phyloP scores from a whole-genome alignment of 2,329 filamentous ascomycete species.

The Neopestalotiopsis sp. region DNA sequence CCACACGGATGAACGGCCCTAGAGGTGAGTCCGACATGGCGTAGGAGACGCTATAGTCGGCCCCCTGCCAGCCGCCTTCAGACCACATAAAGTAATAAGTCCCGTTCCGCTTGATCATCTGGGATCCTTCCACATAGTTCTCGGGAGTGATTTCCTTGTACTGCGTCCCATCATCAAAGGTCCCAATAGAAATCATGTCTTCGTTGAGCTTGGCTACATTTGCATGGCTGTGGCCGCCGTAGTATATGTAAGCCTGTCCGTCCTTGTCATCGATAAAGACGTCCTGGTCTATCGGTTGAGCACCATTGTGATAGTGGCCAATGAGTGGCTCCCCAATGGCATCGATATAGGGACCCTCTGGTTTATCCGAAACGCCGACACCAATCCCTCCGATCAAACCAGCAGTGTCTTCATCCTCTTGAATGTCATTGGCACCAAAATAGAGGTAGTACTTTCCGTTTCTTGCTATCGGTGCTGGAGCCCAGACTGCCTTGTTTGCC shows the following conservation, averaged over 20 bases:
- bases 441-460: conserved; percentile 55
- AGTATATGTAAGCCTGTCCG: conserved; percentile 47
- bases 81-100: conserved; percentile 51
- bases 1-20: conserved; percentile 45
- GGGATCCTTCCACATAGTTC: conserved; percentile 49
- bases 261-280: conserved; percentile 46
- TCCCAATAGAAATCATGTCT: conserved; percentile 48
- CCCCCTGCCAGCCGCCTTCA: conserved; percentile 50
- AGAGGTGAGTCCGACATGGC: conserved; percentile 44
- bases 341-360: conserved; percentile 46
- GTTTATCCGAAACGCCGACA: conserved; percentile 41
- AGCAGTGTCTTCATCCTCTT: conserved; percentile 32
- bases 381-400: conserved; percentile 45
- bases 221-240: conserved; percentile 47
- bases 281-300: conserved; percentile 53
- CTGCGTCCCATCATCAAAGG: conserved; percentile 43
- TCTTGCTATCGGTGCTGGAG: conserved; percentile 48
- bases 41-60: conserved; percentile 50
- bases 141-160: conserved; percentile 52
- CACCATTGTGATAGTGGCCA: conserved; percentile 48
- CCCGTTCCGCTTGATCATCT: conserved; percentile 46
- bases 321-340: conserved; percentile 47
- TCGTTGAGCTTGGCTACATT: conserved; percentile 47
- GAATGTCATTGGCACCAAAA: conserved; percentile 54
- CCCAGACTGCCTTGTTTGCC: conserved; percentile 52